phyloP scores from a whole-genome alignment of 2,329 filamentous ascomycete species.

The Beauveria scarabaeidicola region DNA sequence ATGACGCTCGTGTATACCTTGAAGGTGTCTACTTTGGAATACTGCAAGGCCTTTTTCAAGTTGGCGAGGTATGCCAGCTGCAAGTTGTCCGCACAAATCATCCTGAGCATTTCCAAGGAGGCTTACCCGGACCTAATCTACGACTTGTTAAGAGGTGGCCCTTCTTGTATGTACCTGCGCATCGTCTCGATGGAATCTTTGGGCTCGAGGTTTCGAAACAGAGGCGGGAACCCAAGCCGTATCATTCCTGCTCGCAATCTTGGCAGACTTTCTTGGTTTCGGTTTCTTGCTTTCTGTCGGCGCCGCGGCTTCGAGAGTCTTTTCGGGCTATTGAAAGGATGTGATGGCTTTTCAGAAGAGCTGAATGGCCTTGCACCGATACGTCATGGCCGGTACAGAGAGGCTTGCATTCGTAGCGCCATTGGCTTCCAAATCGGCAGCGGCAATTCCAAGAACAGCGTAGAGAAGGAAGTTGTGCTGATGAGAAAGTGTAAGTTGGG shows the following conservation, averaged over 20 bases:
- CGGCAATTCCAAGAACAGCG: not conserved
- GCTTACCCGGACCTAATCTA: not conserved
- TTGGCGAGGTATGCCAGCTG: not conserved
- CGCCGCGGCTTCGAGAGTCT: not conserved
- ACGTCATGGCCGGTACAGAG: conserved; percentile 3
- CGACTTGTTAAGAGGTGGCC: not conserved
- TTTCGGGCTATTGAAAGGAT: not conserved
- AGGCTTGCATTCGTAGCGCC: not conserved
- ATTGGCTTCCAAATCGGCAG: not conserved
- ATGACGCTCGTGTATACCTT: conserved; percentile 4
- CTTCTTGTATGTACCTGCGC: not conserved
- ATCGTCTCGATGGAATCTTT: conserved; percentile 2
- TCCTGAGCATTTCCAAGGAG: not conserved
- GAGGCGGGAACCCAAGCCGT: not conserved
- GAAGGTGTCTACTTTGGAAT: not conserved
- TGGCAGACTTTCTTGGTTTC: not conserved
- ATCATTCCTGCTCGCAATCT: conserved; percentile 1
- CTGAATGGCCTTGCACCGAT: conserved; percentile 6
- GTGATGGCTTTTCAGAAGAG: not conserved
- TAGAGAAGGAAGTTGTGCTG: not conserved
- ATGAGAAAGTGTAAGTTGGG: not conserved
- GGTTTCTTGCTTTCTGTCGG: not conserved
- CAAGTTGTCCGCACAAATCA: not conserved
- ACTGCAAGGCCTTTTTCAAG: not conserved
- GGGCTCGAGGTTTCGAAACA: conserved; percentile 3